Percentiles rank a stretch among this genome's conserved stretches.
phyloP scores from a whole-genome alignment of 352 stramenopile species.

The Phytophthora uliginosa region DNA sequence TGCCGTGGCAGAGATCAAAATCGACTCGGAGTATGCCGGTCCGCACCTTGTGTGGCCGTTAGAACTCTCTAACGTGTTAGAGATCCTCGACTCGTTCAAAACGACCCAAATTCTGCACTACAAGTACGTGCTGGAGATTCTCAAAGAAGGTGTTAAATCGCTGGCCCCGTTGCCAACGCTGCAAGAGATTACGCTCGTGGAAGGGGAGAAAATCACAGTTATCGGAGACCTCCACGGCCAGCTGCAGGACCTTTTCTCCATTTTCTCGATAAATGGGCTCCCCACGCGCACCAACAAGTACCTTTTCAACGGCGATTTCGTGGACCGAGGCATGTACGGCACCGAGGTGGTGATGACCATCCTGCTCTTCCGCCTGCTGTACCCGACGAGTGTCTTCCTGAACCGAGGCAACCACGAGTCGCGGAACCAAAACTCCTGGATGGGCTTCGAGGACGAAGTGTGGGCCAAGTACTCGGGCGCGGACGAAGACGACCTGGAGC shows the following conservation, averaged over 20 bases:
- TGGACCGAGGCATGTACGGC: slow-evolving; percentile 93
- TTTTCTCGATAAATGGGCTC: slow-evolving; percentile 95
- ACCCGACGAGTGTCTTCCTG: slow-evolving; percentile 89
- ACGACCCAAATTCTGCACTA: slow-evolving; percentile 88
- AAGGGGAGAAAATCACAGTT: slow-evolving; percentile 93
- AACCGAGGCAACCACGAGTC: slow-evolving; percentile 98
- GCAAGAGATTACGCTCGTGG: slow-evolving; percentile 87
- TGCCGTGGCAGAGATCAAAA: slow-evolving; percentile 57
- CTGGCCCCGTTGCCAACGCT: slow-evolving; percentile 79
- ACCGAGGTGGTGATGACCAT: slow-evolving; percentile 89
- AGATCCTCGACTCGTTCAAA: slow-evolving; percentile 94
- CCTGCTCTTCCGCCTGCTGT: slow-evolving; percentile 80
- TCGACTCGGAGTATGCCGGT: slow-evolving; percentile 76
- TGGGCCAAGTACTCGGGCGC: slow-evolving; percentile 85
- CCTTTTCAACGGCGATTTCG: slow-evolving; percentile 98
- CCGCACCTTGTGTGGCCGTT: slow-evolving; percentile 89
- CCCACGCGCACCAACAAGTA: slow-evolving; percentile 94
- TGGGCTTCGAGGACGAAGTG: slow-evolving; percentile 94
- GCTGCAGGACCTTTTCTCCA: slow-evolving; percentile 95
- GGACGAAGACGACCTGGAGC: slow-evolving; percentile 60
- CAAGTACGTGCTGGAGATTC: slow-evolving; percentile 92
- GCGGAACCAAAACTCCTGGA: slow-evolving; percentile 95
- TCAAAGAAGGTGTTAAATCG: slow-evolving; percentile 75
- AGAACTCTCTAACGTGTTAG: slow-evolving; percentile 85
- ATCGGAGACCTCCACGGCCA: slow-evolving; percentile 96